A percentile compares a stretch with the other conserved stretches of the same genome.
These are phyloP conservation scores for Tolypocladium endophyticum DNA, from an alignment of 2,329 filamentous ascomycete species.

Conservation along the genomic window DNA sequence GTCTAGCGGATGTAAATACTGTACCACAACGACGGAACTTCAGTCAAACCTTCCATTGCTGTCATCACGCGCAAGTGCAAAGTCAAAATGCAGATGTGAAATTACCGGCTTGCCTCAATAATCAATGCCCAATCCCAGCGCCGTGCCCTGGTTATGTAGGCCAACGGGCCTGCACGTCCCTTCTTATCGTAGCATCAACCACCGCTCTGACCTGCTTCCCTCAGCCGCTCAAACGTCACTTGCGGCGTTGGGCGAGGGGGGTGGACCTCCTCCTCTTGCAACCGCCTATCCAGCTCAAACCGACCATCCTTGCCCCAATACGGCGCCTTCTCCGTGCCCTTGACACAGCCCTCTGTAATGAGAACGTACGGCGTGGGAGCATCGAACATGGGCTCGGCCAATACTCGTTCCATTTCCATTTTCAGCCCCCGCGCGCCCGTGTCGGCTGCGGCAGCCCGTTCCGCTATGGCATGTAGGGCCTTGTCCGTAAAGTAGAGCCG, in stretches of 20 bases:
- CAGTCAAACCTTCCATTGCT: conserved; percentile 19
- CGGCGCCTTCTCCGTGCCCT: conserved; percentile 45
- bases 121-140: background rate
- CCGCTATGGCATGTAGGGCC: conserved; percentile 72
- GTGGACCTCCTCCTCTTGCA: conserved; percentile 50
- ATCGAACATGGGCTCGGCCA: conserved; percentile 74
- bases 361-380: conserved; percentile 67
- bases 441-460: conserved; percentile 44
- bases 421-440: conserved; percentile 74
- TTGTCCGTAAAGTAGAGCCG: conserved; percentile 74
- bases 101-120: conserved; percentile 4
- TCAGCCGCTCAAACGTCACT: conserved; percentile 28
- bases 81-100: conserved; percentile 5
- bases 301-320: conserved; percentile 63
- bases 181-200: conserved; percentile 20
- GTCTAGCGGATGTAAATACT: conserved; percentile 29
- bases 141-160: background rate
- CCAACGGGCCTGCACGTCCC: background rate
- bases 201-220: conserved; percentile 36
- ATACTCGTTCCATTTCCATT: conserved; percentile 69
- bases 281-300: conserved; percentile 57
- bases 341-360: conserved; percentile 59
- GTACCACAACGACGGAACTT: conserved; percentile 29
- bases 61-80: conserved; percentile 8
- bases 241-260: conserved; percentile 8